Evolutionary conservation across 306 rosid species (phyloP), one percentile per base, ranked within the genome.

Genomic region (Gillenia trifoliata): DNA sequence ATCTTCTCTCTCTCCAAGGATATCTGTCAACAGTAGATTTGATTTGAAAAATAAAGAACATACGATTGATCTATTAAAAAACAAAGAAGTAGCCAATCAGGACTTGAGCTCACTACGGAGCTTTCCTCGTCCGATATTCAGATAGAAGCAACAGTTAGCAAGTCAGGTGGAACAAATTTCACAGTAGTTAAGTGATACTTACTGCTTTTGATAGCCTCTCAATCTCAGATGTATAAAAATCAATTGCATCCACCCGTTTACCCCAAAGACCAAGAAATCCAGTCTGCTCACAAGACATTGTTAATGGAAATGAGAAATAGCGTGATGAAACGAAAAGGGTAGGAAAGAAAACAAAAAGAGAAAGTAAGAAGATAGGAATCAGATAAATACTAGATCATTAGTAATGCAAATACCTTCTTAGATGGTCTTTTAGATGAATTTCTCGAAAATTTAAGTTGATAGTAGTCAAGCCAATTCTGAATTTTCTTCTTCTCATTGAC

Each of bases 221-320:
- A 22, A 87, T 55, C 84, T 92, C 87, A 56, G 78, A 80, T 67
- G 87, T 79, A 70, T 86, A 87, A 71, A 78, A 89, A 72, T 92
- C 90, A 62, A 94, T 90, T 3, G 96, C 92, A 75, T 94, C 99
- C 70, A 94, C 92, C 64, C 25, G 70, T 8, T 59, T 84, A 11
- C 99, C 97, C 20, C 92, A 88, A 38, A 94, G 87, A 41, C 99
- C 99, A 62, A 94, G 87, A 86, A 81, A 92, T 71, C 97, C 96
- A 85, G 96, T 91, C 99, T 94, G 96, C 86, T 70, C 82, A 68
- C 38, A 85, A 57, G 75, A 74, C 16, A 75, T 73, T 64, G 64
- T 66, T 30, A 66, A 22, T 57, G 4, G 64, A 34, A 62, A 29
- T 38, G 49, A 61, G 64, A 74, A 38, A 47, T 33, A 43, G 31